A percentile compares a stretch with the other conserved stretches of the same genome.
These are phyloP conservation scores for Colletotrichum lentis DNA, from an alignment of 2,329 filamentous ascomycete genomes.

Conservation along the genomic window DNA sequence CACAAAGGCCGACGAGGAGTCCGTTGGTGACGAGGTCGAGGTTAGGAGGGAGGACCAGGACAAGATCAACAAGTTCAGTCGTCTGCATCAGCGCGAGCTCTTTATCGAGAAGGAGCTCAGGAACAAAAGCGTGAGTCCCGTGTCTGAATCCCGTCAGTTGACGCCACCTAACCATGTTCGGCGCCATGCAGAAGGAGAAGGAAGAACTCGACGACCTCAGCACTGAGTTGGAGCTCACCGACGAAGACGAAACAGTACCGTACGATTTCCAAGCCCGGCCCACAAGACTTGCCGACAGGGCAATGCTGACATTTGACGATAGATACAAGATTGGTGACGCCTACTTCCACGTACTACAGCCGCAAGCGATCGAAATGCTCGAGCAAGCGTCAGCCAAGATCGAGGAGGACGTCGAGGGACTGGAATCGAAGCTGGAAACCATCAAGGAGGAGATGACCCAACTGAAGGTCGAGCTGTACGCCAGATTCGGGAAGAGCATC, in stretches of 20 bases:
- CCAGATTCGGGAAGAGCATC: constrained; percentile 94
- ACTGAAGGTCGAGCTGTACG: constrained; percentile 92
- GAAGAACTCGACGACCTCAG: constrained; percentile 95
- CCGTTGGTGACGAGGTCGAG: constrained; percentile 82
- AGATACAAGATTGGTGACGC: constrained; percentile 98
- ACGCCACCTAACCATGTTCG: constrained; percentile 33
- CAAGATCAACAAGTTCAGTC: constrained; percentile 98
- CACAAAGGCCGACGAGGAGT: constrained; percentile 89
- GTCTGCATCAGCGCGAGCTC: constrained; percentile 86
- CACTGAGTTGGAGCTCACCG: constrained; percentile 89
- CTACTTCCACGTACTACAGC: constrained; percentile 85
- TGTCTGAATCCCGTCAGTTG: fast-evolving
- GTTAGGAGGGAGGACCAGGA: constrained; percentile 97
- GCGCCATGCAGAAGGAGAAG: constrained; percentile 82
- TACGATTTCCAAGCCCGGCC: constrained; percentile 51
- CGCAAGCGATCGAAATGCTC: constrained; percentile 88
- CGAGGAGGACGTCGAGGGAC: constrained; percentile 75
- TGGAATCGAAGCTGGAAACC: constrained; percentile 79
- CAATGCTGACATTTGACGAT: constrained; percentile 27
- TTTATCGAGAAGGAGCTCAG: constrained; percentile 82
- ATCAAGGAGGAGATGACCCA: constrained; percentile 87
- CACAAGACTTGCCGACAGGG: background rate
- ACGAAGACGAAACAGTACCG: constrained; percentile 94
- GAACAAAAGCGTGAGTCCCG: constrained; percentile 74
- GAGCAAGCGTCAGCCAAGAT: constrained; percentile 74